Evolutionary conservation across 768 basidiomycete genomes (phyloP).

Genomic region (Zangia roseola): DNA sequence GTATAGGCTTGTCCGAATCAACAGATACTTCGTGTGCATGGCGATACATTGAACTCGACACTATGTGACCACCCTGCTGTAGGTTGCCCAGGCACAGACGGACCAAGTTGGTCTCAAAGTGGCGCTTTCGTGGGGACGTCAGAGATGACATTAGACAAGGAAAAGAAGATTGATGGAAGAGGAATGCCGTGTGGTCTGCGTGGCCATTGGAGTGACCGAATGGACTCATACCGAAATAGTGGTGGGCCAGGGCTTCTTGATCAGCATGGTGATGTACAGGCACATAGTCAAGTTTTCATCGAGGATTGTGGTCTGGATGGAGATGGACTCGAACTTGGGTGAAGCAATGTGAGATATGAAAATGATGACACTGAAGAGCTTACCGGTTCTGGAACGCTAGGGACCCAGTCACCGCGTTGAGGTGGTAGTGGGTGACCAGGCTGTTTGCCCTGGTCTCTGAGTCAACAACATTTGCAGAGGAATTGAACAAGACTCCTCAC

Average conservation of each 20-base stretch:
- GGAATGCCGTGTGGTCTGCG: conserved; percentile 23
- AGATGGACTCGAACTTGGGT: conserved; percentile 34
- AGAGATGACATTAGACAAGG: conserved; percentile 27
- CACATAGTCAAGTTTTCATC: conserved; percentile 45
- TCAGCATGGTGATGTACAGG: conserved; percentile 53
- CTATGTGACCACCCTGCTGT: conserved; percentile 6
- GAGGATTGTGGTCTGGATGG: too few relatives aligned
- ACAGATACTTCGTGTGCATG: conserved; percentile 32
- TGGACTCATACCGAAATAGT: conserved; percentile 27
- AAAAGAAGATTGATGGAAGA: conserved; percentile 30
- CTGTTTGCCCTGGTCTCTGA: conserved; percentile 69
- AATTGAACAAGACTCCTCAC: not conserved
- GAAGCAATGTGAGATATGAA: conserved; percentile 15
- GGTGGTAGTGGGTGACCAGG: conserved; percentile 59
- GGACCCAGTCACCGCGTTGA: conserved; percentile 57
- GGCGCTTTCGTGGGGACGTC: conserved; percentile 34
- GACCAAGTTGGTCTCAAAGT: conserved; percentile 28
- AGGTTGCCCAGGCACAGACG: conserved; percentile 23
- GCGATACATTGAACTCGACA: conserved; percentile 16
- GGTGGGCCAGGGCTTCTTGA: conserved; percentile 57
- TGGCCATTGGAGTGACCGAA: conserved; percentile 24
- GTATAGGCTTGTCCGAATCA: conserved; percentile 31
- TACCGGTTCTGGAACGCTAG: conserved; percentile 39
- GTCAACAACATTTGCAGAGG: conserved; percentile 48
- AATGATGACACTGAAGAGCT: conserved; percentile 4